These are phyloP conservation scores for Cicer chorassanicum DNA, from an alignment of 306 rosid species.

Conservation along the genomic window DNA sequence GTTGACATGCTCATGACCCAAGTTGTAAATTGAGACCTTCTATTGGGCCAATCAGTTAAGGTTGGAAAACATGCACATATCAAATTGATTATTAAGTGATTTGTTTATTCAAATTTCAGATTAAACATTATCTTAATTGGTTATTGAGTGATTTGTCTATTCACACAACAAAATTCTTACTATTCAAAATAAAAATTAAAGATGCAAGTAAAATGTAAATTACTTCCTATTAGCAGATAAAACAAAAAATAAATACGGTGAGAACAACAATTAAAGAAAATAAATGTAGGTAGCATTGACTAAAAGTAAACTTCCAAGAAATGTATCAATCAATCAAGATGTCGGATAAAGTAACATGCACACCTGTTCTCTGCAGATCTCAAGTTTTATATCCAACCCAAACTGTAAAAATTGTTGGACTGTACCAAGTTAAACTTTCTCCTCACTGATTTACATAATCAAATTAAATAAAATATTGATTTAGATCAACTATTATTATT, in stretches of 20 bases:
- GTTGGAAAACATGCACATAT: no score
- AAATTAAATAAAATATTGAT: constrained; percentile 5
- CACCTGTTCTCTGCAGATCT: background rate
- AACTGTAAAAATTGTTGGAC: constrained; percentile 34
- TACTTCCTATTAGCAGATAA: background rate
- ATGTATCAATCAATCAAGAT: constrained; percentile 11
- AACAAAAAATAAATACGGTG: background rate
- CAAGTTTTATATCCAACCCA: constrained; percentile 3
- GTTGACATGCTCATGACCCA: no score
- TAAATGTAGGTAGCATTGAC: background rate
- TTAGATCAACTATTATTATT: background rate
- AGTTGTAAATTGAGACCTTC: no score
- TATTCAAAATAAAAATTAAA: background rate
- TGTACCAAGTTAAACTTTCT: background rate
- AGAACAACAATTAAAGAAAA: constrained; percentile 6
- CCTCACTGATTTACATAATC: constrained; percentile 14
- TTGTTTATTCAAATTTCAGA: no score
- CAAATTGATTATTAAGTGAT: no score
- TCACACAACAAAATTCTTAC: no score
- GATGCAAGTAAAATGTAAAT: background rate
- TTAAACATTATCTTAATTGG: no score
- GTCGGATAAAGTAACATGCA: constrained; percentile 23
- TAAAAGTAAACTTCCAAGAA: constrained; percentile 23
- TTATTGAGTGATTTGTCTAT: no score
- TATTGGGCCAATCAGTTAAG: no score